phyloP scores from a whole-genome alignment of 164 flowering plant species.

The Vitis amurensis region DNA sequence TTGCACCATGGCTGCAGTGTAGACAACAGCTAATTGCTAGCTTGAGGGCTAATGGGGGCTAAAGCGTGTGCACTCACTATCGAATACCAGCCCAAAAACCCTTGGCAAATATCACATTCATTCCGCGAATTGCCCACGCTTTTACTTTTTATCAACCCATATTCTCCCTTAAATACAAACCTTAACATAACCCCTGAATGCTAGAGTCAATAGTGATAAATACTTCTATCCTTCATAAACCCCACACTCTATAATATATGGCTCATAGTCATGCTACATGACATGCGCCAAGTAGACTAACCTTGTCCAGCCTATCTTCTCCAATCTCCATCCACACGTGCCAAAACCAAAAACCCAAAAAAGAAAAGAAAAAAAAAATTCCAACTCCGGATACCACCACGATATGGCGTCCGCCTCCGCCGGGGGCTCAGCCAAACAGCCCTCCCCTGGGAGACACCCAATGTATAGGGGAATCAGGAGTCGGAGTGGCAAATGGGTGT shows the following conservation, averaged over 20 bases:
- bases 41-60: not conserved
- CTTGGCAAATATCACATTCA: not conserved
- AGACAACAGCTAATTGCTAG: conserved; percentile 12
- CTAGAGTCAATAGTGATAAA: not conserved
- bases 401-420: conserved; percentile 10
- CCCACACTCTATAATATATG: not conserved
- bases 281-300: not conserved
- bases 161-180: not conserved
- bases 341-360: not conserved
- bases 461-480: conserved; percentile 57
- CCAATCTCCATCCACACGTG: not conserved
- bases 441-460: conserved; percentile 33
- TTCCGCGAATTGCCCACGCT: conserved; percentile 26
- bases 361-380: not conserved
- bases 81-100: not conserved
- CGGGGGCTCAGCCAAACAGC: conserved; percentile 3
- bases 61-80: conserved; percentile 3
- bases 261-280: not conserved
- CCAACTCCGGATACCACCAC: not conserved
- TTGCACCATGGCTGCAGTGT: not conserved
- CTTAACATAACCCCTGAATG: not conserved
- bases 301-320: not conserved
- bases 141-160: not conserved
- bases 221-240: not conserved
- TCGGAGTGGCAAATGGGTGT: conserved; percentile 81